phyloP scores from a whole-genome alignment of 495 filamentous ascomycete genomes.

The Neurospora sp. region DNA sequence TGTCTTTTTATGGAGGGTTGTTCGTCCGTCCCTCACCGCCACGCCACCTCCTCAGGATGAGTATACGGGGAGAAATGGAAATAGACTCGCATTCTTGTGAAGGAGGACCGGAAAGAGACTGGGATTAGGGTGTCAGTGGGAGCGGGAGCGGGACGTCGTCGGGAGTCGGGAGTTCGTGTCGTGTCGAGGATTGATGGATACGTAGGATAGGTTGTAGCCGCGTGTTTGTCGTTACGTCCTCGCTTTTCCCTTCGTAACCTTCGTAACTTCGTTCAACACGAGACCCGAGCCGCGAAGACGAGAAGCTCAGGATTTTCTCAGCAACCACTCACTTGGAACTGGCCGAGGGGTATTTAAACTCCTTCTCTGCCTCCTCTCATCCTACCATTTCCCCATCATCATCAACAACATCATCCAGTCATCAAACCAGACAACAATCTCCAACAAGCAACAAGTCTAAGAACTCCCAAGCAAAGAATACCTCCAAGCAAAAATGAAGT shows the following conservation, averaged over 20 bases:
- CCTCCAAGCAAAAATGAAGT: slow-evolving; percentile 17
- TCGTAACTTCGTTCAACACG: neutral
- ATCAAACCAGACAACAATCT: neutral
- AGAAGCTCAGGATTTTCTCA: neutral
- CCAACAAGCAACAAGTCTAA: neutral
- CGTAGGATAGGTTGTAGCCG: neutral
- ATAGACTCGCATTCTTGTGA: neutral
- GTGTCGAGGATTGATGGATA: neutral
- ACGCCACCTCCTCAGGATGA: neutral
- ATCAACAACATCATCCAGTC: neutral
- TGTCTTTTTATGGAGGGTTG: neutral
- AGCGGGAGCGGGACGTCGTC: neutral
- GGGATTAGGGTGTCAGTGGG: neutral
- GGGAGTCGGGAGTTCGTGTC: neutral
- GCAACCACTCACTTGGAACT: neutral
- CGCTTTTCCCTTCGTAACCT: neutral
- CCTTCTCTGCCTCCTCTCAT: neutral
- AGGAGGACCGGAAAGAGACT: neutral
- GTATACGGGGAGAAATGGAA: neutral
- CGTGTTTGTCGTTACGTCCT: neutral
- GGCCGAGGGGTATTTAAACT: neutral
- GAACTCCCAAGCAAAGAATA: neutral
- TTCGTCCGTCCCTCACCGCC: neutral
- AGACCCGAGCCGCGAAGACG: neutral
- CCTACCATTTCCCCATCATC: neutral